Percentiles rank a stretch among this genome's conserved stretches.
These are phyloP conservation scores for Naematelia aurantialba DNA, from an alignment of 768 basidiomycete species.

Conservation along the genomic window DNA sequence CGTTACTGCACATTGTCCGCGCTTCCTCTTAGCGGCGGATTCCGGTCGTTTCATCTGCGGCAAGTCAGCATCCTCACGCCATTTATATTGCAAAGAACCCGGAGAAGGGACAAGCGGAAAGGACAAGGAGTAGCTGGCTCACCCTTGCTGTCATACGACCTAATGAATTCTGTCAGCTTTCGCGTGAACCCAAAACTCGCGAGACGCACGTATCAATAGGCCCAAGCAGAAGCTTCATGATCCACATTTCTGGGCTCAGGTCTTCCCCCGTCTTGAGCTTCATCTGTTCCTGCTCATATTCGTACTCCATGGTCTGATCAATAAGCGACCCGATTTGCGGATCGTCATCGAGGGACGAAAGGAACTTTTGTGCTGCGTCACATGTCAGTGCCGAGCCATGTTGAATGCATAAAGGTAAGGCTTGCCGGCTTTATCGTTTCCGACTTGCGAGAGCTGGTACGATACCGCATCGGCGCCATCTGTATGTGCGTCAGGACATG, in stretches of 20 bases:
- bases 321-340: slow-evolving; percentile 49
- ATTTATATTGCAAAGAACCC: not conserved
- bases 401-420: not conserved
- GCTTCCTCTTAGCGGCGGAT: not conserved
- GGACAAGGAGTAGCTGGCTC: slow-evolving; percentile 1
- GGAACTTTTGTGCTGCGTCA: slow-evolving; percentile 33
- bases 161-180: not conserved
- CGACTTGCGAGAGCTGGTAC: slow-evolving; percentile 47
- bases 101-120: no score
- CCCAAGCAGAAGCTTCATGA: slow-evolving; percentile 49
- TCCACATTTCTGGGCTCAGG: slow-evolving; percentile 48
- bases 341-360: slow-evolving; percentile 47
- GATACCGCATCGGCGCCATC: slow-evolving; percentile 47
- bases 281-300: slow-evolving; percentile 43
- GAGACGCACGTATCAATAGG: slow-evolving; percentile 32
- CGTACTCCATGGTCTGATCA: slow-evolving; percentile 47
- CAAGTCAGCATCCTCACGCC: not conserved
- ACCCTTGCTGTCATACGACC: slow-evolving; percentile 21
- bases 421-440: slow-evolving; percentile 47
- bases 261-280: slow-evolving; percentile 36
- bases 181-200: not conserved
- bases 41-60: not conserved
- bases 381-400: slow-evolving; percentile 19
- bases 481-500: not conserved
- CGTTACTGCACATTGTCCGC: not conserved